Evolutionary conservation across 2,329 filamentous ascomycete genomes (phyloP), one percentile per base, ranked within the genome.

Genomic region (Fusarium tupiense): DNA sequence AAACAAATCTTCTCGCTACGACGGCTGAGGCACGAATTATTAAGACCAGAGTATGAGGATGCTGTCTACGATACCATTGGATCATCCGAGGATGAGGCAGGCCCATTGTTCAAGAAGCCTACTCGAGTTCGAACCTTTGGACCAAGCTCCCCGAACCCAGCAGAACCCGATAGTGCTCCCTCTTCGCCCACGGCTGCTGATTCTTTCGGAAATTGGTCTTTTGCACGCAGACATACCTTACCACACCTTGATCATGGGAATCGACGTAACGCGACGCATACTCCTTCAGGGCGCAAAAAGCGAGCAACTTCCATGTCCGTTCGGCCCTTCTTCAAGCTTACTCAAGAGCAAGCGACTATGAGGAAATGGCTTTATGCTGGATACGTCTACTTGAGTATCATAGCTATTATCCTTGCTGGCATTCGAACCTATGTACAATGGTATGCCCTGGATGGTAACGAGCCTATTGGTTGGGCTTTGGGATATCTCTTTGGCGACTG

Each of bases 381-480:
- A 1, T 96, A 94, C 78, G 91, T 95, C 24, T 98, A 98, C 81
- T 67, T 86, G 2, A 88, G 90, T 54, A 89, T 97, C 13, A 60
- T 91, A 14, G 78, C 85, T 2, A 89, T 94, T 38, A 89, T 97
- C 60, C 83, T 98, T 8, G 83, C 91, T 7, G 93, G 91, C 0
- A 88, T 98, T 35, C 90, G 95, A 61, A 85, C 86, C 6, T 93
- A 94, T 75, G 90, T 98, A 57, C 84, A 88, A 44, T 83, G 84
- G 49, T 86, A 89, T 71, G 95, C 94, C 20, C 86, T 99, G 4
- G 79, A 88, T 40, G 91, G 90, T 22, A 85, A 91, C 59, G 96
- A 99, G 77, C 95, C 96, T 0, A 90, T 99, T 50, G 94, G 96
- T 6, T 99, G 96, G 96, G 95, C 94, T 0, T 82, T 98, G 17